Conservation (phyloP, 2,329 filamentous ascomycete species). For the Ophiostoma triangulosporum region DNA sequence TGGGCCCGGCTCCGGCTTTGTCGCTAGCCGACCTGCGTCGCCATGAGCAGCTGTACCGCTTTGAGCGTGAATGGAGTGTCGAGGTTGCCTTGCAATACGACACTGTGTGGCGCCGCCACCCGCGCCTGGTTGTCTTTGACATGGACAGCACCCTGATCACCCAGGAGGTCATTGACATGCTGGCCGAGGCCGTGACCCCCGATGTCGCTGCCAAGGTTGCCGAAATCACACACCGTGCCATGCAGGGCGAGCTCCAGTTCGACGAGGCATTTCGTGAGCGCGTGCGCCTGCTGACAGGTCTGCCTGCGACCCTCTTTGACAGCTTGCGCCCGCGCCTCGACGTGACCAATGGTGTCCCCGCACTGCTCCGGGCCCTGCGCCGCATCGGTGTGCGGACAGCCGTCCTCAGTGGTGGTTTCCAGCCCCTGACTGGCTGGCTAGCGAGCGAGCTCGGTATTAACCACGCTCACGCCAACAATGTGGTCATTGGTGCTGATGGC, state of each 20-base stretch:
- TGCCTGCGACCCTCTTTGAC: constrained; percentile 66
- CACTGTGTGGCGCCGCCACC: constrained; percentile 61
- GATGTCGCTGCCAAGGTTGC: constrained; percentile 74
- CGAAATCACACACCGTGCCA: constrained; percentile 81
- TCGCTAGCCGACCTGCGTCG: constrained; percentile 58
- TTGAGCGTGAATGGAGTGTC: constrained; percentile 81
- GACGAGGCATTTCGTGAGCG: constrained; percentile 69
- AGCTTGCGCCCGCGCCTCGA: constrained; percentile 61
- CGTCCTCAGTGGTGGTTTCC: constrained; percentile 84
- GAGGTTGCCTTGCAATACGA: constrained; percentile 69
- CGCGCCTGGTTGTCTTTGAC: constrained; percentile 85
- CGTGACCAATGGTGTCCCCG: constrained; percentile 66
- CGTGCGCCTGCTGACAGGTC: constrained; percentile 66
- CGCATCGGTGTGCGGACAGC: constrained; percentile 74
- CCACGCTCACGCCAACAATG: constrained; percentile 78
- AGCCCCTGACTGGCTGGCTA: constrained; percentile 78
- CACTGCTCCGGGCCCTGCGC: constrained; percentile 62
- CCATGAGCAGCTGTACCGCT: constrained; percentile 69
- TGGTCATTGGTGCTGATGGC: constrained; percentile 46
- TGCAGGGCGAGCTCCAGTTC: constrained; percentile 94
- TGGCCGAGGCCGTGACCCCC: constrained; percentile 61
- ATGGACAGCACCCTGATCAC: constrained; percentile 98
- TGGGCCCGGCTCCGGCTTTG: constrained; percentile 47
- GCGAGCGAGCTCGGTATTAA: constrained; percentile 71
- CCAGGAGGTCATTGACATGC: constrained; percentile 93